Percentiles rank a stretch among this genome's conserved stretches.
phyloP scores from a whole-genome alignment of 176 grass and related monocot genomes.

The Avena eriantha region DNA sequence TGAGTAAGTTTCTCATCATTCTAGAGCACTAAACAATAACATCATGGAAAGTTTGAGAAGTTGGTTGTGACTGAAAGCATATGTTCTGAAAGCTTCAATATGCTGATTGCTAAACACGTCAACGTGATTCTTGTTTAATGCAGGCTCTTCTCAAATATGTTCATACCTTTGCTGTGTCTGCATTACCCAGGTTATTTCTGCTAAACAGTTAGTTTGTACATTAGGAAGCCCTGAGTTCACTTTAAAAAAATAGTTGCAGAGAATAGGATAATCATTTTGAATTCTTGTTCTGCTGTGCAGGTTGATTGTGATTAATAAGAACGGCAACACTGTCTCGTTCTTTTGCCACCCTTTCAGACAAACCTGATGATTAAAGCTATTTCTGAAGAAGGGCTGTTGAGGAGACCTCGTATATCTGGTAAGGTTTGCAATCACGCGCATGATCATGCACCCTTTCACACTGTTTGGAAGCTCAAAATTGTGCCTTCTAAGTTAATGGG shows the following conservation, averaged over 20 bases:
- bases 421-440: not conserved
- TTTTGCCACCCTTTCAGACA: not conserved
- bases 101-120: slow-evolving; percentile 3
- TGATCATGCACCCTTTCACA: not conserved
- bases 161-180: not conserved
- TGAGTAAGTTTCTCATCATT: slow-evolving; percentile 52
- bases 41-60: slow-evolving; percentile 15
- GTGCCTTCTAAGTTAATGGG: not conserved
- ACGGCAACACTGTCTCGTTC: slow-evolving; percentile 9
- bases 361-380: slow-evolving; percentile 7
- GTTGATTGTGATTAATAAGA: slow-evolving; percentile 19
- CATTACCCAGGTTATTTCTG: slow-evolving; percentile 19
- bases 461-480: not conserved
- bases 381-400: not conserved
- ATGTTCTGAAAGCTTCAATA: slow-evolving; percentile 18
- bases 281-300: slow-evolving; percentile 30
- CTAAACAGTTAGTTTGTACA: not conserved
- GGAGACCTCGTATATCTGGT: not conserved
- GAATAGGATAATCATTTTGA: slow-evolving; percentile 9
- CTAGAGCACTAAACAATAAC: slow-evolving; percentile 6
- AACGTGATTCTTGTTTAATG: slow-evolving; percentile 11
- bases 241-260: not conserved
- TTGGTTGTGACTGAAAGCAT: slow-evolving; percentile 2
- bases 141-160: not conserved
- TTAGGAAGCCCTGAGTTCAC: not conserved